Evolutionary conservation across 805 yeast species (phyloP).

Genomic region (Candida silvicultrix): DNA sequence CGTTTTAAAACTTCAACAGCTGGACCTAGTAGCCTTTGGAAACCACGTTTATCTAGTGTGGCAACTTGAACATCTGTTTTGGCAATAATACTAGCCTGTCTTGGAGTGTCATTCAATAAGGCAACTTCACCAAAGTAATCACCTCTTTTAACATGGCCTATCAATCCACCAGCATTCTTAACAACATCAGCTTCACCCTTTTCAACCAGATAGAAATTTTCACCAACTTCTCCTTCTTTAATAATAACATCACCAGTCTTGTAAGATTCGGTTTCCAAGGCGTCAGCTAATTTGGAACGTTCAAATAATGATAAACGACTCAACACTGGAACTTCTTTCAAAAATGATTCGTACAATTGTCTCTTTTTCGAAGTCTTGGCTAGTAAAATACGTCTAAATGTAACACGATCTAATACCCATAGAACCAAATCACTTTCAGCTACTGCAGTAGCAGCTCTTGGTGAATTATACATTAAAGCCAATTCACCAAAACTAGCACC

Average conservation of each 20-base stretch:
- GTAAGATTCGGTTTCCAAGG: slow-evolving; percentile 72
- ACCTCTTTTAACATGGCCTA: slow-evolving; percentile 62
- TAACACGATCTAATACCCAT: slow-evolving; percentile 91
- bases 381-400: slow-evolving; percentile 85
- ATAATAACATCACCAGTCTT: slow-evolving; percentile 70
- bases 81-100: slow-evolving; percentile 91
- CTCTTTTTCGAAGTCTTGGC: slow-evolving; percentile 91
- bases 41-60: slow-evolving; percentile 87
- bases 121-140: slow-evolving; percentile 98
- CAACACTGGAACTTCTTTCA: slow-evolving; percentile 81
- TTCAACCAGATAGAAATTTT: slow-evolving; percentile 68
- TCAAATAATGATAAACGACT: slow-evolving; percentile 69
- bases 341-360: slow-evolving; percentile 80
- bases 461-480: slow-evolving; percentile 95
- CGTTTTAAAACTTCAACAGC: slow-evolving; percentile 83
- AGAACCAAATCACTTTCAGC: slow-evolving; percentile 67
- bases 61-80: slow-evolving; percentile 74
- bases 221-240: slow-evolving; percentile 81
- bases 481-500: slow-evolving; percentile 95
- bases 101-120: slow-evolving; percentile 80
- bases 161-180: slow-evolving; percentile 51
- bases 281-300: slow-evolving; percentile 90
- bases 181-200: slow-evolving; percentile 77
- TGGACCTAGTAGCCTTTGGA: slow-evolving; percentile 90
- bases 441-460: slow-evolving; percentile 91